A percentile compares a stretch with the other conserved stretches of the same genome.
These are phyloP conservation scores for Pisolithus sp. DNA, from an alignment of 768 basidiomycete genomes.

Conservation along the genomic window DNA sequence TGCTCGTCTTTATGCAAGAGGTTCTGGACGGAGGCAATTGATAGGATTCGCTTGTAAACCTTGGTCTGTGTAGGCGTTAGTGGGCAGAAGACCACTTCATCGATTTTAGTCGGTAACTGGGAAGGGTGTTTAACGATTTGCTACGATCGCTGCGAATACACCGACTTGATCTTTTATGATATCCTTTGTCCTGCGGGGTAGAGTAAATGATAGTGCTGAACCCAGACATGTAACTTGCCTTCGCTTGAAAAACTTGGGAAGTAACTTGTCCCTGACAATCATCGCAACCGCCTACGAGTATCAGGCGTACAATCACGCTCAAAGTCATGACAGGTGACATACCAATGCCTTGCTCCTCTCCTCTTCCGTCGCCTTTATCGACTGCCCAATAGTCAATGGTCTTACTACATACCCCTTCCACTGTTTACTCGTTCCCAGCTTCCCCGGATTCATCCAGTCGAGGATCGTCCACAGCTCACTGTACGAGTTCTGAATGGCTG, in stretches of 20 bases:
- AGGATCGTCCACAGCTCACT: constrained; percentile 89
- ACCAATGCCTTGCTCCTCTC: constrained; percentile 52
- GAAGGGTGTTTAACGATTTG: background rate
- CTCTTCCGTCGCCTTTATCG: constrained; percentile 54
- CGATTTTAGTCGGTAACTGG: constrained; percentile 81
- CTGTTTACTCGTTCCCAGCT: constrained; percentile 62
- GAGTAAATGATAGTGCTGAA: background rate
- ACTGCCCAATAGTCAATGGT: constrained; percentile 66
- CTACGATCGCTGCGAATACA: background rate
- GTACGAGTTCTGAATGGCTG: constrained; percentile 83
- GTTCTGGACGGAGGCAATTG: constrained; percentile 60
- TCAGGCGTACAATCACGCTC: constrained; percentile 1
- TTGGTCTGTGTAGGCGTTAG: constrained; percentile 61
- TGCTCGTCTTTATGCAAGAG: constrained; percentile 63
- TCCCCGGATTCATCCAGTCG: constrained; percentile 85
- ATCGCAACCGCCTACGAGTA: constrained; percentile 46
- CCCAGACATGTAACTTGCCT: constrained; percentile 38
- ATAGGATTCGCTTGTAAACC: constrained; percentile 69
- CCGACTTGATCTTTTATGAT: constrained; percentile 64
- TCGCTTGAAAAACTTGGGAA: constrained; percentile 81
- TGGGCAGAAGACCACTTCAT: constrained; percentile 92
- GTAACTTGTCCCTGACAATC: constrained; percentile 55
- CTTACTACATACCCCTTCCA: constrained; percentile 71
- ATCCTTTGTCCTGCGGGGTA: constrained; percentile 55
- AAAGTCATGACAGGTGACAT: constrained; percentile 9